A percentile compares a stretch with the other conserved stretches of the same genome.
phyloP scores from a whole-genome alignment of 352 stramenopile species.

The Phytophthora pseudosyringae region DNA sequence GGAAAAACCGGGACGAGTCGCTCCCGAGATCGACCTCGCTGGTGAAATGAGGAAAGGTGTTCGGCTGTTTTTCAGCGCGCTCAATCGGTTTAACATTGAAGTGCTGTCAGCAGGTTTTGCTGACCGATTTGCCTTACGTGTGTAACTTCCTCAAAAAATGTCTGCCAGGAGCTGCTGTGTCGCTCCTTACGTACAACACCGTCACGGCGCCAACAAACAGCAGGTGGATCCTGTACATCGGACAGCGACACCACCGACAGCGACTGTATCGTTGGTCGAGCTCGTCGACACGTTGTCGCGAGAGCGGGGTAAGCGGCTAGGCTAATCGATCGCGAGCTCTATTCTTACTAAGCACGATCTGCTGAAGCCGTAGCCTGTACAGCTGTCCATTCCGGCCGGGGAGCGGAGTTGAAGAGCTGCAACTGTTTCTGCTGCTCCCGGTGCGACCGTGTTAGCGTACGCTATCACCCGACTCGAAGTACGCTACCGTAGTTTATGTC shows the following conservation, averaged over 20 bases:
- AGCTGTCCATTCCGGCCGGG: too few species aligned
- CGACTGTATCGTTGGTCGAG: too few species aligned
- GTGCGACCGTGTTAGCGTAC: too few species aligned
- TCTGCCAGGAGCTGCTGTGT: conserved; percentile 12
- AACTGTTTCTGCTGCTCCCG: too few species aligned
- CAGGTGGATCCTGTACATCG: conserved; percentile 15
- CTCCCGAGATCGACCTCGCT: conserved; percentile 12
- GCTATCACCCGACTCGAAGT: too few species aligned
- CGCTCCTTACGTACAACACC: not conserved
- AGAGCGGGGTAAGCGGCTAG: too few species aligned
- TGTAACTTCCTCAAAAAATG: conserved; percentile 25
- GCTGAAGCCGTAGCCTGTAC: too few species aligned
- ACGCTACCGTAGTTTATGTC: too few species aligned
- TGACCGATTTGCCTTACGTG: conserved; percentile 13
- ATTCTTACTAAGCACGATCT: too few species aligned
- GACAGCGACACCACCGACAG: conserved; percentile 7
- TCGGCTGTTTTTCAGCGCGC: conserved; percentile 23
- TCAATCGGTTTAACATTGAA: conserved; percentile 7
- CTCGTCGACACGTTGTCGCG: not conserved
- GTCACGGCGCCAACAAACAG: conserved; percentile 5
- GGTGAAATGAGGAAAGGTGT: conserved; percentile 4
- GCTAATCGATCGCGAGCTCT: too few species aligned
- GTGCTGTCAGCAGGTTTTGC: conserved; percentile 2
- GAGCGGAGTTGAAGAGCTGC: too few species aligned
- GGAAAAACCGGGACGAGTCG: conserved; percentile 7